A percentile compares a stretch with the other conserved stretches of the same genome.
Conservation (phyloP, 78 protist species). For the Thecamonas trahens region DNA sequence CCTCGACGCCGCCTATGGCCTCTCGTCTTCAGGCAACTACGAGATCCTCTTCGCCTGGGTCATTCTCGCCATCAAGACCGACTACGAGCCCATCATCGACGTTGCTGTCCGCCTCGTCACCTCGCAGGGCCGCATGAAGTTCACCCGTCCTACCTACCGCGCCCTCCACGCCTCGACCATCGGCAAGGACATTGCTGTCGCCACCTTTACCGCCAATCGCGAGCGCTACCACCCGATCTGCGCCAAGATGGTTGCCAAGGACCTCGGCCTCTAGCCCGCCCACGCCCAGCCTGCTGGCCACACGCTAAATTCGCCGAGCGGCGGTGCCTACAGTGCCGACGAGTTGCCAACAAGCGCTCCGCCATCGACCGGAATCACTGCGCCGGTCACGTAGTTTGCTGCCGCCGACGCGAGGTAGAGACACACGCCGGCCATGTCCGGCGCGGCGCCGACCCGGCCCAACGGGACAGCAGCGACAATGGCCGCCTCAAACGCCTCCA, state of each 20-base stretch:
- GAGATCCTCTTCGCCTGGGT: slow-evolving; percentile 50
- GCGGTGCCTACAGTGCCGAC: too few relatives aligned
- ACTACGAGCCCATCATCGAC: slow-evolving; percentile 7
- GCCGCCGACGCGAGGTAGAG: slow-evolving; percentile 23
- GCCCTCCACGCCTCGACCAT: too few relatives aligned
- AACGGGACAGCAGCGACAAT: slow-evolving; percentile 15
- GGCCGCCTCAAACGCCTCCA: slow-evolving; percentile 14
- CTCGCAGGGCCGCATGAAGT: slow-evolving; percentile 77
- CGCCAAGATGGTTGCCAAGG: slow-evolving; percentile 67
- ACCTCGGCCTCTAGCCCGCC: too few relatives aligned
- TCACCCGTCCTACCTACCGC: slow-evolving; percentile 62
- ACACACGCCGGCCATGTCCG: slow-evolving; percentile 35
- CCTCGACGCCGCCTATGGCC: slow-evolving; percentile 21
- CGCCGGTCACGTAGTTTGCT: slow-evolving; percentile 39
- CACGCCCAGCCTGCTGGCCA: too few relatives aligned
- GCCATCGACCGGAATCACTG: slow-evolving; percentile 41
- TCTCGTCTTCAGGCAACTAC: slow-evolving; percentile 22
- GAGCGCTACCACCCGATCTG: slow-evolving; percentile 49
- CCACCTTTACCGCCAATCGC: slow-evolving; percentile 31
- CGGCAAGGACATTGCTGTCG: slow-evolving; percentile 23
- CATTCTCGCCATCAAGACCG: slow-evolving; percentile 6
- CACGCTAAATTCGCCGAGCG: too few relatives aligned
- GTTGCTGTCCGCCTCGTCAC: not conserved
- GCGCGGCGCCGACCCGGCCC: slow-evolving; percentile 32
- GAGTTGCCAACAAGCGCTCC: too few relatives aligned